Percentiles rank a stretch among this genome's conserved stretches.
phyloP scores from a whole-genome alignment of 169 alveolate species.

The Plasmodium gallinaceum region DNA sequence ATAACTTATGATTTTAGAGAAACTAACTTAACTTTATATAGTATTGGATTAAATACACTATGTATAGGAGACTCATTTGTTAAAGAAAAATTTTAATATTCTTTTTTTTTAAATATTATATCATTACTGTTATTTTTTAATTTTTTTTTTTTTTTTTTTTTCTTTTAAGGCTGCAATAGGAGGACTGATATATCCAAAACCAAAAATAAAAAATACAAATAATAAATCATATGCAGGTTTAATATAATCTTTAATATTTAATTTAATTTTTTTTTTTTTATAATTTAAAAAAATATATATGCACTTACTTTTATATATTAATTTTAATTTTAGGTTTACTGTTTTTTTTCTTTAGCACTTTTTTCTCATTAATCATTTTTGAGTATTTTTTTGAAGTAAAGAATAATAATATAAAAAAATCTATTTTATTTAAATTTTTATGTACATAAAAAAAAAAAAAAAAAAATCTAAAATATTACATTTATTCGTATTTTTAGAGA shows the following conservation, averaged over 20 bases:
- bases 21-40: conserved; percentile 13
- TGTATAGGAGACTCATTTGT: conserved; percentile 72
- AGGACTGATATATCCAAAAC: conserved; percentile 36
- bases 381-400: conserved; percentile 39
- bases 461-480: not conserved
- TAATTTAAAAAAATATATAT: not conserved
- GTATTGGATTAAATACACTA: conserved; percentile 35
- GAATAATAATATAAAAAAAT: not conserved
- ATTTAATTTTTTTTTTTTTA: not conserved
- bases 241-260: not conserved
- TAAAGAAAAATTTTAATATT: not conserved
- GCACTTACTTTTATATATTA: not conserved
- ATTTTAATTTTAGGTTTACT: conserved; percentile 15
- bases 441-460: not conserved
- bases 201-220: conserved; percentile 38
- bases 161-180: conserved; percentile 66
- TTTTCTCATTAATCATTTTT: conserved; percentile 21
- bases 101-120: not conserved
- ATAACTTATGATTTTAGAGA: conserved; percentile 22
- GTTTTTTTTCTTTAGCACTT: conserved; percentile 55
- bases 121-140: not conserved
- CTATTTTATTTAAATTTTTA: not conserved
- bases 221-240: conserved; percentile 54
- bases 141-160: not conserved
- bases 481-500: not conserved